phyloP scores from a whole-genome alignment of 139 green algal genomes.

The Eudorina sp. region DNA sequence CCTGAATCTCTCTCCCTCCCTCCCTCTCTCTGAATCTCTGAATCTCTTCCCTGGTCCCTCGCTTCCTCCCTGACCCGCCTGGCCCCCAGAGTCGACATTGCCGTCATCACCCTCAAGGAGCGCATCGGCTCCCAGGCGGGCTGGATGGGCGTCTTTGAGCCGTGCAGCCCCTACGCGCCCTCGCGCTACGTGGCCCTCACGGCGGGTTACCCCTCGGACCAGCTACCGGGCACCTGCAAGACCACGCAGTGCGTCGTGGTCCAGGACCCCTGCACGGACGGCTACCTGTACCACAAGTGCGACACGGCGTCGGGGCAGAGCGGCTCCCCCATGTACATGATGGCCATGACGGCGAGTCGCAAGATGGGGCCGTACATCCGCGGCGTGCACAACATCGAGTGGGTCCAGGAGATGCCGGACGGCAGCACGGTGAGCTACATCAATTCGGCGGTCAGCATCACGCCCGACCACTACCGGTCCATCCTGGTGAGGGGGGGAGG shows the following conservation, averaged over 20 bases:
- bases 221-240: constrained; percentile 57
- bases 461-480: constrained; percentile 46
- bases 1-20: too few relatives aligned
- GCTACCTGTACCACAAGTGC: constrained; percentile 50
- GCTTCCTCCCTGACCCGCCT: background rate
- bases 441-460: constrained; percentile 47
- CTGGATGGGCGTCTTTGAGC: constrained; percentile 63
- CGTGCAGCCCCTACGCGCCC: constrained; percentile 46
- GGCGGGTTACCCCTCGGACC: constrained; percentile 61
- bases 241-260: constrained; percentile 42
- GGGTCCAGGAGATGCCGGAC: constrained; percentile 38
- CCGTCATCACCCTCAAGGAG: constrained; percentile 53
- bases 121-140: constrained; percentile 50
- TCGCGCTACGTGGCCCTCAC: constrained; percentile 36
- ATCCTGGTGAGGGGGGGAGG: constrained; percentile 20
- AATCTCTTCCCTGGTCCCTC: background rate
- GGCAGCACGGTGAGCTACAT: constrained; percentile 17
- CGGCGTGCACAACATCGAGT: constrained; percentile 53
- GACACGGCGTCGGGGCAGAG: constrained; percentile 44
- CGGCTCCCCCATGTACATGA: constrained; percentile 46
- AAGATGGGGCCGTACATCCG: constrained; percentile 40
- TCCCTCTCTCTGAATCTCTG: background rate
- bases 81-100: constrained; percentile 57
- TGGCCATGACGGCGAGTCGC: background rate
- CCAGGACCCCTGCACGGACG: constrained; percentile 43